Evolutionary conservation across 805 yeast species (phyloP), one percentile per base, ranked within the genome.

Genomic region (Zygosaccharomyces bailii): DNA sequence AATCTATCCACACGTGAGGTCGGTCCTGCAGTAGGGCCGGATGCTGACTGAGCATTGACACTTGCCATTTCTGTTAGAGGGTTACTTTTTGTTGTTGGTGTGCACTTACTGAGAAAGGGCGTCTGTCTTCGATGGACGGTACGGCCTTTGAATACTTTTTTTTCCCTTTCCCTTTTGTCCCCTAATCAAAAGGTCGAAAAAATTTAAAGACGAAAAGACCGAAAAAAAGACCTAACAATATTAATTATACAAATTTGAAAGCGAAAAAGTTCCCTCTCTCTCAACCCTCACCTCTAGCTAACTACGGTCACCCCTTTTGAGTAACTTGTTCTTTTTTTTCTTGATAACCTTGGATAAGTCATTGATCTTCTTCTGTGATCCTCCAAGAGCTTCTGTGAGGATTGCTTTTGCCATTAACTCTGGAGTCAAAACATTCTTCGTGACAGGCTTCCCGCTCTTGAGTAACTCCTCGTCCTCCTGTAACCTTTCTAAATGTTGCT

Each of bases 271-370:
- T 34, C 24, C 21, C 21, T 34, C 8, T 20, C 14, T 20, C 6
- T 20, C 38, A 20, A 24, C 4, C n/a, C 13, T 5, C 11, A 2
- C 19, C 16, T 30, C 13, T 24, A 14, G 10, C 20, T 25, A 36
- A n/a, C 24, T 11, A 13, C 40, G 31, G 10, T 14, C 20, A 14
- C 18, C 13, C 14, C 31, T 23, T 24, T 36, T 36, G n/a, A 9
- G 8, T 4, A 24, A 36, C 32, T 36, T 24, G 6, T 17, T 44
- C 34, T 39, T 48, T 57, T 76, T 75, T 65, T 83, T 84, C 57
- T 77, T 79, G 7, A 82, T 84, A 71, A 78, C 70, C 3, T 77
- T 67, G 0, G 86, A 76, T 49, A 84, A 66, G 58, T 83, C 88
- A 54, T 82, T 81, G 6, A 82, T 79, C 5, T 65, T 31, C 4